These are phyloP conservation scores for Lithospermum erythrorhizon DNA, from an alignment of 257 asterid species.

Conservation along the genomic window DNA sequence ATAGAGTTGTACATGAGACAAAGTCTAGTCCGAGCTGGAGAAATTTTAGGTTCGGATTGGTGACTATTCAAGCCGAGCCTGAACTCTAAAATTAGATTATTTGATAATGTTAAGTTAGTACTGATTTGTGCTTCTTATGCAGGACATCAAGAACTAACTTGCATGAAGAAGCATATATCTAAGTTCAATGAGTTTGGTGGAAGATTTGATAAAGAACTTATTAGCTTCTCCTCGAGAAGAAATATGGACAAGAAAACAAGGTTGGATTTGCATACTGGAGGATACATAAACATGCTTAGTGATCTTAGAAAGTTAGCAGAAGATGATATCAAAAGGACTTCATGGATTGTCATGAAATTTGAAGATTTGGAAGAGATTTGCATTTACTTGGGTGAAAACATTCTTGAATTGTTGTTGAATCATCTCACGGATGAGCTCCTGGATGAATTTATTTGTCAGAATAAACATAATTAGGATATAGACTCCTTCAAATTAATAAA, in stretches of 20 bases:
- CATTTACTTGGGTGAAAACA: not conserved
- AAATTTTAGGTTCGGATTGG: too few species aligned
- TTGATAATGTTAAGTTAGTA: too few species aligned
- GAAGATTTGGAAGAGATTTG: not conserved
- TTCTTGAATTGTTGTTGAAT: not conserved
- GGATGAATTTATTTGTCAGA: not conserved
- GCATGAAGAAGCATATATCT: not conserved
- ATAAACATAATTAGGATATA: too few species aligned
- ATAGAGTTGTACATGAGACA: too few species aligned
- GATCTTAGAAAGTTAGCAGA: not conserved
- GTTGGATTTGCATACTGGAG: not conserved
- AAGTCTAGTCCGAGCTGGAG: too few species aligned
- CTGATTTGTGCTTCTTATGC: not conserved
- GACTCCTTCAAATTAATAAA: too few species aligned
- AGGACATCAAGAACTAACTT: not conserved
- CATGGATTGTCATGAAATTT: not conserved
- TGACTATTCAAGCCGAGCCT: too few species aligned
- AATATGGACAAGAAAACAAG: not conserved
- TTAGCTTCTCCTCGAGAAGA: not conserved
- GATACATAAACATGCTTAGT: not conserved
- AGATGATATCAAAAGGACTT: not conserved
- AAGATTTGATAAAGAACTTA: too few species aligned
- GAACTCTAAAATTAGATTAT: too few species aligned
- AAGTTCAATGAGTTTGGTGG: too few species aligned
- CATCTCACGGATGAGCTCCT: not conserved